These are phyloP conservation scores for Leccinum rimulosum DNA, from an alignment of 768 basidiomycete species.

Conservation along the genomic window DNA sequence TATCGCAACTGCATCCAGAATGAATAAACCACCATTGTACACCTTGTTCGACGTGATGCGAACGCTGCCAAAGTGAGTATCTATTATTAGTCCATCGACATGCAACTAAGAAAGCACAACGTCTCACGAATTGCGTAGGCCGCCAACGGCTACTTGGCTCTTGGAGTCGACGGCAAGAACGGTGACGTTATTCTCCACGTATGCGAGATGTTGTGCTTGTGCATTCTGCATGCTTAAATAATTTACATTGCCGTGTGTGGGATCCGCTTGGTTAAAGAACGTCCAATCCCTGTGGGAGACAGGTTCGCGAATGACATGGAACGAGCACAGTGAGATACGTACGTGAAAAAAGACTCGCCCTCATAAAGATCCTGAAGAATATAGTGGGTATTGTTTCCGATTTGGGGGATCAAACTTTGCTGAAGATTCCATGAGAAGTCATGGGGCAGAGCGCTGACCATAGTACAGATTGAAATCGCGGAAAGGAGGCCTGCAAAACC, in stretches of 20 bases:
- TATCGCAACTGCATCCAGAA: conserved; percentile 67
- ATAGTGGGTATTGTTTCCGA: conserved; percentile 26
- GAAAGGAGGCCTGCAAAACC: conserved; percentile 25
- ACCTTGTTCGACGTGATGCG: conserved; percentile 61
- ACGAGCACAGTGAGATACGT: conserved; percentile 14
- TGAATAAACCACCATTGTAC: conserved; percentile 65
- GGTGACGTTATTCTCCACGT: conserved; percentile 52
- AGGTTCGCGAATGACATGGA: neutral
- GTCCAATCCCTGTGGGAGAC: conserved; percentile 50
- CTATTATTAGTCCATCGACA: conserved; percentile 5
- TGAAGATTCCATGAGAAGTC: conserved; percentile 13
- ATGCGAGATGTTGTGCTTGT: conserved; percentile 50
- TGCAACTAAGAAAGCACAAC: neutral
- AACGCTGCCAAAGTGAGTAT: conserved; percentile 40
- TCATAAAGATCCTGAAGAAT: conserved; percentile 34
- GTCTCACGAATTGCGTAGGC: conserved; percentile 50
- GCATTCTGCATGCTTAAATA: conserved; percentile 52
- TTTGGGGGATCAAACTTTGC: neutral
- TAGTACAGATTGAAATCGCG: conserved; percentile 28
- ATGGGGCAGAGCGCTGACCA: conserved; percentile 25
- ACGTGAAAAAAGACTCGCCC: conserved; percentile 58
- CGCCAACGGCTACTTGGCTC: conserved; percentile 44
- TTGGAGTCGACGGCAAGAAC: conserved; percentile 64
- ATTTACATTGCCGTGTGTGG: conserved; percentile 67
- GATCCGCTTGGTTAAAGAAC: conserved; percentile 60